A percentile compares a stretch with the other conserved stretches of the same genome.
phyloP scores from a whole-genome alignment of 106 monocot species.

The Chionographis japonica region DNA sequence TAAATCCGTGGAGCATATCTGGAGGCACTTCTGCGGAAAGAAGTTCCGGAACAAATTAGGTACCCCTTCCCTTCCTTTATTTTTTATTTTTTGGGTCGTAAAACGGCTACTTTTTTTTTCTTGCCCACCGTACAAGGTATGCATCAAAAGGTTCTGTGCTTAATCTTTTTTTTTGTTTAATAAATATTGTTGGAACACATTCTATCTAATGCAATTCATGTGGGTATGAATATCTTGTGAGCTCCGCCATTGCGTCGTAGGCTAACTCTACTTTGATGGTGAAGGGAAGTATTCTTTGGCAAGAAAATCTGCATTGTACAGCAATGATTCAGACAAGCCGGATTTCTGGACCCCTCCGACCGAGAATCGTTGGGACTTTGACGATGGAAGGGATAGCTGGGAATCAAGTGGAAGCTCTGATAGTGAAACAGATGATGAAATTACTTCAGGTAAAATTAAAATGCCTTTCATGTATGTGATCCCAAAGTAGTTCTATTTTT shows the following conservation, averaged over 20 bases:
- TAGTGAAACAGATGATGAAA: constrained; percentile 26
- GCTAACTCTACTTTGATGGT: constrained; percentile 13
- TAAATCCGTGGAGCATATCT: constrained; percentile 88
- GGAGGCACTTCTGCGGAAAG: constrained; percentile 91
- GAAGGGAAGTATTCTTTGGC: constrained; percentile 3
- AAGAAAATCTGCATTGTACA: constrained; percentile 8
- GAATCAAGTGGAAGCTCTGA: constrained; percentile 20
- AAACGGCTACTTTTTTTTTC: no score
- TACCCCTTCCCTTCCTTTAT: constrained; percentile 1
- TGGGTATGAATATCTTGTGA: constrained; percentile 7
- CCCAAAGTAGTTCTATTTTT: no score
- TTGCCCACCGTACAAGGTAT: no score
- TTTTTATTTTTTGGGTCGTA: no score
- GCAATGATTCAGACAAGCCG: constrained; percentile 38
- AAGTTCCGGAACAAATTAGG: constrained; percentile 83
- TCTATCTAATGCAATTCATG: constrained; percentile 14
- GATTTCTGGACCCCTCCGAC: constrained; percentile 90
- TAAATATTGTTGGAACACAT: no score
- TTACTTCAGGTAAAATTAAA: constrained; percentile 27
- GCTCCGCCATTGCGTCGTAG: constrained; percentile 10
- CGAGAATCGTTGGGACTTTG: constrained; percentile 85
- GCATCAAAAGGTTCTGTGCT: no score
- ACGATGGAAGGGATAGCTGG: constrained; percentile 88
- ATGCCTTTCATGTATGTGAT: background rate
- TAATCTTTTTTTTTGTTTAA: no score